Conservation (phyloP, 352 stramenopile species). For the Pythium sp. region DNA sequence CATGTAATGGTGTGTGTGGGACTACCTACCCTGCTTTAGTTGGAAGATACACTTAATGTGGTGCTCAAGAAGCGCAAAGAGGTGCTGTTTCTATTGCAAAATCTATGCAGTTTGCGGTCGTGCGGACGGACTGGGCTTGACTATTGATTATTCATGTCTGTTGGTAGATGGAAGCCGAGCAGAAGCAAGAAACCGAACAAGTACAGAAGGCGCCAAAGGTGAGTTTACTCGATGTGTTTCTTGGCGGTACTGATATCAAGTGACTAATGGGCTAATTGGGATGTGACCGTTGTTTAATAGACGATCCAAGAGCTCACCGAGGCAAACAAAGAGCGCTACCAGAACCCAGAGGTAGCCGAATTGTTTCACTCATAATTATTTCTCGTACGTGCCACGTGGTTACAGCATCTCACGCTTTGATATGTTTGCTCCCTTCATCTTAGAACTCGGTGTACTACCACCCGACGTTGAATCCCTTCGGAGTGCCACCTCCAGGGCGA, state of each 20-base stretch:
- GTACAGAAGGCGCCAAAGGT: conserved; percentile 31
- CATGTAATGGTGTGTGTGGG: too few relatives aligned
- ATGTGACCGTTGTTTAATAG: conserved; percentile 18
- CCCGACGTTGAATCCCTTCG: conserved; percentile 75
- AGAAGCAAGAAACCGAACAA: conserved; percentile 30
- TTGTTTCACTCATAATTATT: neutral
- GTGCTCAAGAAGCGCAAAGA: conserved; percentile 75
- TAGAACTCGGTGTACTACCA: conserved; percentile 84
- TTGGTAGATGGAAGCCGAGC: conserved; percentile 40
- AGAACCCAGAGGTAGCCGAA: conserved; percentile 58
- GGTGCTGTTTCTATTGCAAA: conserved; percentile 16
- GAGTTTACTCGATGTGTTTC: neutral
- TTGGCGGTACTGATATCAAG: neutral
- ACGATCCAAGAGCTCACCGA: conserved; percentile 49
- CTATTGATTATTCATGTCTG: neutral
- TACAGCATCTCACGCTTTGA: neutral
- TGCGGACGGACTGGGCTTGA: neutral
- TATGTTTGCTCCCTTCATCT: neutral
- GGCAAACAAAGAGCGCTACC: conserved; percentile 59
- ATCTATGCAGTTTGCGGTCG: neutral
- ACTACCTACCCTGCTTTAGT: conserved; percentile 15
- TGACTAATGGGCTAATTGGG: neutral
- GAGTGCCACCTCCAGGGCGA: conserved; percentile 56
- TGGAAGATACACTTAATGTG: conserved; percentile 64
- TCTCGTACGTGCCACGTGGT: neutral